phyloP scores from a whole-genome alignment of 257 asterid species.

The Marsdenia floribunda region DNA sequence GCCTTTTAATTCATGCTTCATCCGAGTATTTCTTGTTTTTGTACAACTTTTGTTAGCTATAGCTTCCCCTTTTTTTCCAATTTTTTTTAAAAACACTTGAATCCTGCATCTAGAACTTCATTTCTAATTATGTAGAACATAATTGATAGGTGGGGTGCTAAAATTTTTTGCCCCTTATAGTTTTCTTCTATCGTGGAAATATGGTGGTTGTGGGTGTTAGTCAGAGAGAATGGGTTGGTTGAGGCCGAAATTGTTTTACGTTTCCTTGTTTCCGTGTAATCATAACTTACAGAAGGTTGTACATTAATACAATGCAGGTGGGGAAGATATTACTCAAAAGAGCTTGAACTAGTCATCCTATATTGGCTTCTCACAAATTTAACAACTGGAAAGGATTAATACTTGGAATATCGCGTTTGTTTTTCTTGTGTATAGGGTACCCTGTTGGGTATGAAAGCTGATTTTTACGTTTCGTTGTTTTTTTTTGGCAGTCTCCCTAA shows the following conservation, averaged over 20 bases:
- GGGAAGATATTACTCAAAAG: not conserved
- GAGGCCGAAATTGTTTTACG: constrained; percentile 25
- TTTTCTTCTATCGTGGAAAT: constrained; percentile 1
- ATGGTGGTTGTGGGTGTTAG: constrained; percentile 10
- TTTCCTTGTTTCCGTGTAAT: constrained; percentile 19
- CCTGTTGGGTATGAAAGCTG: too few relatives aligned
- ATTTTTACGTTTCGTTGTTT: too few relatives aligned
- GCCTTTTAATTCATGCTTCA: constrained; percentile 24
- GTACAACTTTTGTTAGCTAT: constrained; percentile 22
- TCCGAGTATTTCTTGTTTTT: constrained; percentile 28
- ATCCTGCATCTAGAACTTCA: constrained; percentile 2
- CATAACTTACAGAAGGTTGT: constrained; percentile 27
- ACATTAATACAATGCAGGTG: constrained; percentile 25
- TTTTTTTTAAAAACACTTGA: not conserved
- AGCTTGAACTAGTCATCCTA: too few relatives aligned
- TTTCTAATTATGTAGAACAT: constrained; percentile 15
- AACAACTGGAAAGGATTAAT: not conserved
- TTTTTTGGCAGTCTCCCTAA: too few relatives aligned
- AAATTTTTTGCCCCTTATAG: constrained; percentile 14
- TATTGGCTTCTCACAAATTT: not conserved
- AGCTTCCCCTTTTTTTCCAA: constrained; percentile 17
- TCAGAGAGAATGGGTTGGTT: not conserved
- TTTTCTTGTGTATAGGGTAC: too few relatives aligned
- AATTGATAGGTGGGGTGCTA: constrained; percentile 15
- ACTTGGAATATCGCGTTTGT: not conserved